phyloP scores from a whole-genome alignment of 1,284 basidiomycete species.

The Melampsora occidentalis region DNA sequence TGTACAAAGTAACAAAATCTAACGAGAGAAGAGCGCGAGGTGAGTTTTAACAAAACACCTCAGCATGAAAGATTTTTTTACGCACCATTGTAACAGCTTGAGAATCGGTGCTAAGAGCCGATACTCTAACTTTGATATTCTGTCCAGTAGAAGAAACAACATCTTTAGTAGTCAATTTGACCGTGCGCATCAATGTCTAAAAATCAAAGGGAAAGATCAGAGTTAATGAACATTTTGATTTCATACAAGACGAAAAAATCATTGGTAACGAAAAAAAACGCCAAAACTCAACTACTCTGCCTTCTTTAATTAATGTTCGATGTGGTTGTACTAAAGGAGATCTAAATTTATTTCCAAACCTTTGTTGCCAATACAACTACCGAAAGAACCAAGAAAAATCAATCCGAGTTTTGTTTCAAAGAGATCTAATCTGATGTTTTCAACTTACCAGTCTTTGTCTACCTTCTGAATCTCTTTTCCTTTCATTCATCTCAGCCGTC shows the following conservation, averaged over 20 bases:
- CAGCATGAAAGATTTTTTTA: too few relatives aligned
- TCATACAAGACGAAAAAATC: too few relatives aligned
- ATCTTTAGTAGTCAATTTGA: slow-evolving; percentile 33
- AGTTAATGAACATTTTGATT: too few relatives aligned
- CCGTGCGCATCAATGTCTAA: slow-evolving; percentile 38
- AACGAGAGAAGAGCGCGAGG: background rate
- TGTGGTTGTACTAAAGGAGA: slow-evolving; percentile 97
- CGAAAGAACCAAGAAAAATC: background rate
- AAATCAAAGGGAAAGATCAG: too few relatives aligned
- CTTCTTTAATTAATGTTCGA: slow-evolving; percentile 62
- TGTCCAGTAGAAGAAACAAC: slow-evolving; percentile 5
- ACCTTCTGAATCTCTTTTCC: slow-evolving; percentile 88
- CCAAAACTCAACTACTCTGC: slow-evolving; percentile 39
- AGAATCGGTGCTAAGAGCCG: slow-evolving; percentile 37
- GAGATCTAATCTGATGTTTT: too few relatives aligned
- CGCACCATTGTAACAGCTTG: slow-evolving; percentile 33
- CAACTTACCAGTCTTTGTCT: slow-evolving; percentile 74
- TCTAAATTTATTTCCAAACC: slow-evolving; percentile 85
- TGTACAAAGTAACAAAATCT: slow-evolving; percentile 40
- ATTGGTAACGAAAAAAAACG: too few relatives aligned
- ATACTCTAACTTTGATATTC: slow-evolving; percentile 12
- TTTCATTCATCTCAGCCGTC: slow-evolving; percentile 93
- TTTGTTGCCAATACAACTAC: slow-evolving; percentile 66
- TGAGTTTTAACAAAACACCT: background rate
- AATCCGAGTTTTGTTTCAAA: too few relatives aligned